A percentile compares a stretch with the other conserved stretches of the same genome.
phyloP scores from a whole-genome alignment of 2,329 filamentous ascomycete species.

The Lecanicillium sp. region DNA sequence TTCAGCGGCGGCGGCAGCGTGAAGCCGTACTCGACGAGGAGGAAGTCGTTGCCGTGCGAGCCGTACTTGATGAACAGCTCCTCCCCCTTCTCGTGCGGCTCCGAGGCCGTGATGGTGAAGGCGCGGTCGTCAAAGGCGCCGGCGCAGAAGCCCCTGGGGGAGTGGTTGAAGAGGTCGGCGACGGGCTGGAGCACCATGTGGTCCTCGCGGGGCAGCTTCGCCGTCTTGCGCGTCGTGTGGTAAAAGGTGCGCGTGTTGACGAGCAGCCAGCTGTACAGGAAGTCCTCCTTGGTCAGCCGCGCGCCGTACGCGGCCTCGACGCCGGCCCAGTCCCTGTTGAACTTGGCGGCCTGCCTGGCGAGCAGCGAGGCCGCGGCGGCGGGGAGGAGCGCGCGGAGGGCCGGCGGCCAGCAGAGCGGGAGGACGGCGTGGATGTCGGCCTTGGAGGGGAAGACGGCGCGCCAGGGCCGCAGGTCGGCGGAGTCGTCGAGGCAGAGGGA shows the following conservation, averaged over 20 bases:
- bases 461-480: conserved; percentile 51
- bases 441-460: conserved; percentile 58
- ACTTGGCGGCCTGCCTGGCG: conserved; percentile 43
- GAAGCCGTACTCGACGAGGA: conserved; percentile 62
- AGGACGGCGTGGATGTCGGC: conserved; percentile 48
- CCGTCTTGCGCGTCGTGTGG: conserved; percentile 42
- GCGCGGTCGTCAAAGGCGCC: conserved; percentile 45
- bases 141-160: conserved; percentile 46
- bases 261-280: conserved; percentile 51
- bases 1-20: conserved; percentile 37
- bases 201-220: conserved; percentile 42
- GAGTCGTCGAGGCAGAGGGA: conserved; percentile 52
- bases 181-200: conserved; percentile 66
- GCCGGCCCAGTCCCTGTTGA: conserved; percentile 35
- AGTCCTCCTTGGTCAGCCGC: conserved; percentile 33
- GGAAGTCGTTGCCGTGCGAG: conserved; percentile 61
- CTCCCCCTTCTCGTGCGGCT: conserved; percentile 47
- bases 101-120: conserved; percentile 50
- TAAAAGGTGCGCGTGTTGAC: conserved; percentile 60
- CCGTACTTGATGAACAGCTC: conserved; percentile 67
- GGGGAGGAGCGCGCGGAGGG: conserved; percentile 41
- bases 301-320: conserved; percentile 24
- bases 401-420: conserved; percentile 42
- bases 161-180: conserved; percentile 64
- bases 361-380: conserved; percentile 38